Percentiles rank a stretch among this genome's conserved stretches.
phyloP scores from a whole-genome alignment of 192 early-diverging fungal species.

The Funneliformis mosseae region DNA sequence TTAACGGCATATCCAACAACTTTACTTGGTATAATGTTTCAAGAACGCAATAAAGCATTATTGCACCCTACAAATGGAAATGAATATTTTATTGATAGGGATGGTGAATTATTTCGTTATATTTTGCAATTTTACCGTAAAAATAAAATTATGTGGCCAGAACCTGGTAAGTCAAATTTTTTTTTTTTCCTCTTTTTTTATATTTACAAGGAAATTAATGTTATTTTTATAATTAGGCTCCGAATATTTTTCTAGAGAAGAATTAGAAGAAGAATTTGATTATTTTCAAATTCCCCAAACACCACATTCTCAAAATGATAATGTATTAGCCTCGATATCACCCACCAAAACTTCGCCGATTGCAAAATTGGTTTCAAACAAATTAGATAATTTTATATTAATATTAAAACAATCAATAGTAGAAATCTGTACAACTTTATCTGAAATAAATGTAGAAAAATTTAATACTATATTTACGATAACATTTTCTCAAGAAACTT shows the following conservation, averaged over 20 bases:
- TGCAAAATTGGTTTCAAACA: background rate
- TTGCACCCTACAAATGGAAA: conserved; percentile 2
- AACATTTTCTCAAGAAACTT: conserved; percentile 7
- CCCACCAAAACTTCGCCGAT: background rate
- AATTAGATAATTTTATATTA: background rate
- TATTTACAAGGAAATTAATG: background rate
- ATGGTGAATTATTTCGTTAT: conserved; percentile 15
- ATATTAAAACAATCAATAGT: background rate
- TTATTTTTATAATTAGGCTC: background rate
- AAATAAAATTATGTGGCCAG: conserved; percentile 9
- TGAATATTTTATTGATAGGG: conserved; percentile 26
- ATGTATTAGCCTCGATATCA: background rate
- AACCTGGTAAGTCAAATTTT: background rate
- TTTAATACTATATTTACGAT: background rate
- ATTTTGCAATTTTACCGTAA: conserved; percentile 20
- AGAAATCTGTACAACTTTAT: background rate
- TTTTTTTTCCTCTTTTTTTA: background rate
- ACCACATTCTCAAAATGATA: background rate
- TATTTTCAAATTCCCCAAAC: conserved; percentile 16
- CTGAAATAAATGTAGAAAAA: background rate
- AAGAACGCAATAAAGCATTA: conserved; percentile 8
- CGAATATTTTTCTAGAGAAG: background rate
- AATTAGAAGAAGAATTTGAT: conserved; percentile 19
- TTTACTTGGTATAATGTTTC: conserved; percentile 19
- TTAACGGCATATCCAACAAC: conserved; percentile 16